Evolutionary conservation across 75 land plant genomes (phyloP), one percentile per base, ranked within the genome.

Genomic region (Sequoia sempervirens): DNA sequence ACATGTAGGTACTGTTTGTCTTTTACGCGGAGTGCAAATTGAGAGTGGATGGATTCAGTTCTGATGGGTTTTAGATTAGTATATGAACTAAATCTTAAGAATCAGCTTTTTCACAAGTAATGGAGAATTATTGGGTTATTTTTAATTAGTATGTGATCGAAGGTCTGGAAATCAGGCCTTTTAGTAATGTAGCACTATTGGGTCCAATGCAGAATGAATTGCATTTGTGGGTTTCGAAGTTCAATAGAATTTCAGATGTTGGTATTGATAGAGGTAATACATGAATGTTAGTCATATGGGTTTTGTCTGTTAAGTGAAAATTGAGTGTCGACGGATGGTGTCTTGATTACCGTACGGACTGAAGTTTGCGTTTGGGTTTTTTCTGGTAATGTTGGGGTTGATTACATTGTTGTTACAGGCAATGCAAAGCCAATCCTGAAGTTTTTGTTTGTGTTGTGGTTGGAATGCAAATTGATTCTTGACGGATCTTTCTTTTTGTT

Each of bases 401-500:
- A 78, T 78, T 78, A 47, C 30, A 78, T 78, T 37, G 41, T 74
- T 74, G 76, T 74, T 38, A 75, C 26, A 40, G 78, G 18, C 78
- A 75, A 17, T 75, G 78, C 26, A 20, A 38, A 8, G 41, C 45
- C n/a, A 75, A 41, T 18, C 28, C 80, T 78, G 32, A 78, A 26
- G 3, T 32, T 45, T 45, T 43, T 76, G 80, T 18, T 20, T 76
- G 47, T 76, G 47, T 9, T 23, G 26, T 76, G 47, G 36, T 76
- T 76, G 41, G 10, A 20, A 40, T 76, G 47, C 79, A 41, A 40
- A 41, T 76, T 76, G 79, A 76, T 2, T 20, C 45, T 68, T 47
- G 45, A 76, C 40, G 28, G n/a, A 76, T 41, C 41, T 23, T 76
- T 8, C 46, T 38, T 43, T 41, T 17, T 23, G 80, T 45, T 78